Evolutionary conservation across 2,329 filamentous ascomycete species (phyloP), one percentile per base, ranked within the genome.

Genomic region (Zelopaecilomyces penicillatus): DNA sequence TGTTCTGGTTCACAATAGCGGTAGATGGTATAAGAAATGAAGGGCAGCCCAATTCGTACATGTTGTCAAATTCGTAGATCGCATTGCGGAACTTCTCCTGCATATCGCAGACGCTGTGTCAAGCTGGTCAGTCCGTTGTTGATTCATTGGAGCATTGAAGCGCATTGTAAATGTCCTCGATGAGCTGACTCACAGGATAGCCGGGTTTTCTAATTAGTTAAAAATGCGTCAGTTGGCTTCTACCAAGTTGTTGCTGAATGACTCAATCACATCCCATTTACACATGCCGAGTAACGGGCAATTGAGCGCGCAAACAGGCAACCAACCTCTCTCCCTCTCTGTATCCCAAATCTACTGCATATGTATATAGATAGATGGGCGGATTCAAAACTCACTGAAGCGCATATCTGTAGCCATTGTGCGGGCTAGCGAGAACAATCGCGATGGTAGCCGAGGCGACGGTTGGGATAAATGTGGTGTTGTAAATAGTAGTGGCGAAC

Each of bases 11-110:
- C 19, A 19, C 19, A 19, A 19, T 19, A 19, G 19, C 19, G 19
- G 19, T 19, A 19, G 19, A 19, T 19, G 19, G 19, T 19, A 19
- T 19, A 19, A 19, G 19, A 3, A 3, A 19, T 19, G 30, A 28
- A 42, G 52, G 61, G 45, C 37, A 36, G 41, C 32, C 31, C 34
- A 32, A 39, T 6, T 61, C 70, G 47, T 71, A 87, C 82, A 96
- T 76, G 62, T 85, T 88, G 51, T 87, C 78, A 60, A 90, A 96
- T 60, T 94, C 83, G 67, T 83, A 78, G 57, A 97, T 95, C 45
- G 82, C 83, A 6, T 73, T 71, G 49, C 87, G 79, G 68, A 97
- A 97, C 65, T 89, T 94, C 55, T 96, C 91, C 69, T 97, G 91
- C 51, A 97, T 74, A 60, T 97, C 91, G 69, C 91, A 97, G 61